phyloP scores from a whole-genome alignment of 2,329 filamentous ascomycete species.

The Neurospora sp. region DNA sequence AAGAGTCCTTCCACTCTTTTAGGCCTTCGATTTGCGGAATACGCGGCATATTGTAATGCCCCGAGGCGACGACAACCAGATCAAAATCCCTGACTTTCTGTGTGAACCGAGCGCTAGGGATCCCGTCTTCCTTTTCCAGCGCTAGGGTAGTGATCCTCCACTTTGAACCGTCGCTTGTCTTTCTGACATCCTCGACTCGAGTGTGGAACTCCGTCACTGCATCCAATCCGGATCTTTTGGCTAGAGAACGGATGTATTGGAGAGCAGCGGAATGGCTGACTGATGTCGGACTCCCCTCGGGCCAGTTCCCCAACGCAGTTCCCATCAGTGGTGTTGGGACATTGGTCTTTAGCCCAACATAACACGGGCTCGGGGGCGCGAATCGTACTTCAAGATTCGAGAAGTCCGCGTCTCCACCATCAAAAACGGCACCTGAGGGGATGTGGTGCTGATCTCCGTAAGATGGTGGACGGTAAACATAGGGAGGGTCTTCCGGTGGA shows the following conservation, averaged over 20 bases:
- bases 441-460: constrained; percentile 18
- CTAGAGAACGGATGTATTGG: constrained; percentile 52
- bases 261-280: constrained; percentile 47
- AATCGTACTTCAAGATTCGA: constrained; percentile 27
- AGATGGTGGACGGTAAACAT: constrained; percentile 23
- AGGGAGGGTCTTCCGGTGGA: constrained; percentile 21
- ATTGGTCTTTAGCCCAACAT: constrained; percentile 58
- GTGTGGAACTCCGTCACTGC: constrained; percentile 45
- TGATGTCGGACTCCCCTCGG: constrained; percentile 47
- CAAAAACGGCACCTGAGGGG: background rate
- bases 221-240: constrained; percentile 38
- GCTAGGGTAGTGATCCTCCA: constrained; percentile 45
- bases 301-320: constrained; percentile 40
- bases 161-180: constrained; percentile 26
- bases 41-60: constrained; percentile 56
- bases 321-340: constrained; percentile 52
- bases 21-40: constrained; percentile 53
- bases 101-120: constrained; percentile 16
- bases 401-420: constrained; percentile 6
- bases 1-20: constrained; percentile 42
- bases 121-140: constrained; percentile 21
- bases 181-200: constrained; percentile 42
- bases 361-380: constrained; percentile 37
- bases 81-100: constrained; percentile 41
- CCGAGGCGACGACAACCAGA: constrained; percentile 55